A percentile compares a stretch with the other conserved stretches of the same genome.
Evolutionary conservation across 768 basidiomycete genomes (phyloP).

Genomic region (Russula olivacea): DNA sequence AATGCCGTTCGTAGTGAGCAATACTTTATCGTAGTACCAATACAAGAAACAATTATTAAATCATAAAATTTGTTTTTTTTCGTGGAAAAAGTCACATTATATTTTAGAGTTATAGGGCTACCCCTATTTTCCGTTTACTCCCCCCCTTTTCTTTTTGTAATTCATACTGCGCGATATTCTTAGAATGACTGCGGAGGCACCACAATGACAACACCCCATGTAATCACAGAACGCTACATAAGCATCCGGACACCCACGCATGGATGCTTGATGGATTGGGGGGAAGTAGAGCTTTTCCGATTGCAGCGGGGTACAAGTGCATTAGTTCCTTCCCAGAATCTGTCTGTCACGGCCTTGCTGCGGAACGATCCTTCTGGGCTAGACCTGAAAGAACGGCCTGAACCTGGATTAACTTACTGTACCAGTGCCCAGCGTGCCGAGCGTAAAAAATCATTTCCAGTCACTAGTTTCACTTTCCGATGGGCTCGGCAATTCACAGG

Average conservation of each 20-base stretch:
- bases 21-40: constrained; percentile 12
- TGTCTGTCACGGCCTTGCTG: neutral
- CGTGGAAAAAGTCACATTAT: neutral
- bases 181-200: neutral
- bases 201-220: neutral
- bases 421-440: too few relatives aligned
- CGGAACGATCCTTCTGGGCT: neutral
- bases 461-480: neutral
- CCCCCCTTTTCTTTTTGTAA: neutral
- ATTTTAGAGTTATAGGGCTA: neutral
- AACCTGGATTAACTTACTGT: too few relatives aligned
- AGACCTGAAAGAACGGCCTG: too few relatives aligned
- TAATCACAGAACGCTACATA: neutral
- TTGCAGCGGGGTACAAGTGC: neutral
- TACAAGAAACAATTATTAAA: constrained; percentile 6
- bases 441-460: neutral
- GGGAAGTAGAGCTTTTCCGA: neutral
- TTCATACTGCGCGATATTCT: neutral
- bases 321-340: too few relatives aligned
- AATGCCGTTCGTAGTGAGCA: constrained; percentile 13
- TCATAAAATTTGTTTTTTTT: constrained; percentile 2
- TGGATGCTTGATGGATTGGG: neutral
- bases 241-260: neutral
- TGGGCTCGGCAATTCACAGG: neutral
- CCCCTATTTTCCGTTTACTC: neutral